Percentiles rank a stretch among this genome's conserved stretches.
phyloP scores from a whole-genome alignment of 768 basidiomycete species.

The Pleurotus sapidus region DNA sequence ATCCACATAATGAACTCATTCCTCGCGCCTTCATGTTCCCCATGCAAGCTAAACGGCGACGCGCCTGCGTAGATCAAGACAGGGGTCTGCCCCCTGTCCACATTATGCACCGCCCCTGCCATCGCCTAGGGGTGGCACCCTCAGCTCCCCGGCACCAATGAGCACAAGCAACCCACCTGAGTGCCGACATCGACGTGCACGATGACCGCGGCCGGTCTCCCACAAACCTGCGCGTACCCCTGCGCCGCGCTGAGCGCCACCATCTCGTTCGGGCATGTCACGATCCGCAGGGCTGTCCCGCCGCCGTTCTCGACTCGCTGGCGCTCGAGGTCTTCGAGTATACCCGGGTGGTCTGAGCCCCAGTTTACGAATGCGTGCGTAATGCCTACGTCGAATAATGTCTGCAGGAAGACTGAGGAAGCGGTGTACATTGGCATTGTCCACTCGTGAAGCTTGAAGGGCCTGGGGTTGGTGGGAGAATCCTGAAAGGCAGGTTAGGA shows the following conservation, averaged over 20 bases:
- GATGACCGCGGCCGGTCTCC: constrained; percentile 67
- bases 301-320: constrained; percentile 40
- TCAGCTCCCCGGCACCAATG: no score
- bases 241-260: constrained; percentile 72
- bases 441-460: neutral
- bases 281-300: constrained; percentile 42
- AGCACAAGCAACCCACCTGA: constrained; percentile 35
- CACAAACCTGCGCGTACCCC: constrained; percentile 64
- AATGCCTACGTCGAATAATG: constrained; percentile 54
- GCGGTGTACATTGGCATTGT: constrained; percentile 53
- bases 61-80: constrained; percentile 74
- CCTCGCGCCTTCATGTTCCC: constrained; percentile 57
- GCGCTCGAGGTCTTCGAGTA: constrained; percentile 66
- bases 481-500: no score
- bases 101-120: constrained; percentile 73
- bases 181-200: constrained; percentile 75
- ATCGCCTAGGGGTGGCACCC: constrained; percentile 39
- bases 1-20: constrained; percentile 78
- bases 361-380: constrained; percentile 74
- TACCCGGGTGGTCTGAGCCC: constrained; percentile 73
- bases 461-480: no score
- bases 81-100: constrained; percentile 56
- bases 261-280: constrained; percentile 77
- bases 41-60: constrained; percentile 53
- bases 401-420: constrained; percentile 58